Base-by-base conservation (phyloP, 2,329 filamentous ascomycete species). In the Fusarium brevicatenulatum region DNA sequence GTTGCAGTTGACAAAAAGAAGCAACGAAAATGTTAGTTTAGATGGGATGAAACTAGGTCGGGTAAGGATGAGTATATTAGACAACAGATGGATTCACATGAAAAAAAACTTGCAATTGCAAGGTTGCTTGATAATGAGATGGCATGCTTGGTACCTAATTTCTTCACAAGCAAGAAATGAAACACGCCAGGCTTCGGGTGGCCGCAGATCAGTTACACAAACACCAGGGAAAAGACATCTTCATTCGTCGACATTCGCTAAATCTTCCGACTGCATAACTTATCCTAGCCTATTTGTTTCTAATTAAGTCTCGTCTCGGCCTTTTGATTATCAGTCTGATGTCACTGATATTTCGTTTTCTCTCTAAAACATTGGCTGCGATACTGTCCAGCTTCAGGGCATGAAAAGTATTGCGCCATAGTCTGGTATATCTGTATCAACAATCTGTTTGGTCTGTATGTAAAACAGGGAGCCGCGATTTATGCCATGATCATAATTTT, bases 171-270 rank as follows among this genome's bases (percentile, higher is more conserved):
- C 42, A 55, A 63, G 56, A 58, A 73, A 64, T 71, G 70, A 71
- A 73, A 73, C 70, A 49, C 36, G 43, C 53, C 54, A 71, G 44
- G 70, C 53, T 15, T 68, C 68, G 68, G 68, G 70, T 68, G 55
- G 57, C 40, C 40, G 71, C 52, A 57, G 59, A 65, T 71, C 63
- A 44, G 56, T 55, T 43, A 57, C 40, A 58, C 54, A 50, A 40
- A 39, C 25, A 44, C 30, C 28, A 65, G 52, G 37, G 32, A 55
- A 59, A 40, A 47, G 10, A 32, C 47, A 13, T 18, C 32, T 12
- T 44, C 25, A 70, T 69, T 70, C 58, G 66, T 43, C 56, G 36
- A 28, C 40, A 25, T 50, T 34, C 44, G 28, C 43, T 32, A 44
- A 70, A 69, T 59, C n/a, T 43, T 70, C 66, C 66, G 66, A 65